Base-by-base conservation (phyloP, 768 basidiomycete genomes). In the Psilocybe sp. region DNA sequence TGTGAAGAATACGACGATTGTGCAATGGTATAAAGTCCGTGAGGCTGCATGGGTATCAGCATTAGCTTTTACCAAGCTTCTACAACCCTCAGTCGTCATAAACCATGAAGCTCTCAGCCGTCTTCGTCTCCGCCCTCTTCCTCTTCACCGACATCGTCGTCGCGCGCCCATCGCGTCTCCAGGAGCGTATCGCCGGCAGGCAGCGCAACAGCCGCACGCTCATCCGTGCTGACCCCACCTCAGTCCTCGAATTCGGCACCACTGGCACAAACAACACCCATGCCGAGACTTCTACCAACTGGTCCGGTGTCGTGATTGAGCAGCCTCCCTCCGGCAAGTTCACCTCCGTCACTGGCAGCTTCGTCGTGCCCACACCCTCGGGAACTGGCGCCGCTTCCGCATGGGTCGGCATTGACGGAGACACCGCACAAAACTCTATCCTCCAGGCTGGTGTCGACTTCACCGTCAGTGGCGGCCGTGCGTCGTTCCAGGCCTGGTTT, bases 321-420 rank as follows among this genome's bases (percentile, higher is more conserved):
- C 44, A 44, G 42, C 49, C 51, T 28, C 57, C 57, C 2, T 31
- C 57, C 4, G 57, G 51, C 16, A 18, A 51, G 33, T 58, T 58
- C 57, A 58, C 47, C 36, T 52, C 57, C 43, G 57, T 58, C 39
- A 58, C 53, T 11, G 57, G 57, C 23, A 55, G 53, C 13, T 58
- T 58, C 44, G 51, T 52, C 28, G 53, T 58, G n/a, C 57, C 57
- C 51, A 58, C 53, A 13, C 57, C 57, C 15, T 43, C 28, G 1
- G 53, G 53, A 18, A 52, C n/a, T 18, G 57, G 57, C 15, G 57
- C 57, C 19, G 57, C 57, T 6, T 58, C 57, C 11, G 57, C 57
- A 19, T 58, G 57, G 57, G 57, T 58, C 34, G 57, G 57, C n/a
- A 58, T 58, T 32, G 57, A 58, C 49, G 57, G 57, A 16, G 57